Base-by-base conservation (phyloP, 345 rosid species). In the Raphanus raphanistrum region DNA sequence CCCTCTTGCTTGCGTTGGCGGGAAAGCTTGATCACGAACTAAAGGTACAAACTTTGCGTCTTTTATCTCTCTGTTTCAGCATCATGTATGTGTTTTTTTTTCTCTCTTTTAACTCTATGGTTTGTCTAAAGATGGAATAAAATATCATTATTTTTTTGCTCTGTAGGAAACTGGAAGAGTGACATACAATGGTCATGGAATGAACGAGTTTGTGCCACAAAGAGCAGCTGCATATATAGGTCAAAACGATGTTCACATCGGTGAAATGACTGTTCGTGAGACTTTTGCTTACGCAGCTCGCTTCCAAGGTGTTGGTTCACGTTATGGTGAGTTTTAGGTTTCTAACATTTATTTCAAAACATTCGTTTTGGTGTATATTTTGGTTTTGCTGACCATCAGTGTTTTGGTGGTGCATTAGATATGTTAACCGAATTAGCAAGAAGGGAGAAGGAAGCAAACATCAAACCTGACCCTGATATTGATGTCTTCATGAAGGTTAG, bases 401-500 rank as follows among this genome's bases (percentile, higher is more conserved):
- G 16, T 58, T 58, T 43, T 72, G 1, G 57, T 59, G 57, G 60
- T 17, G 41, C 45, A 67, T 79, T 69, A 92, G 98, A 89, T 13
- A 86, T 90, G 95, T 74, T 94, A 61, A 82, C 85, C 1, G 98
- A 94, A 79, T 79, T 94, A 71, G 71, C 88, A 3, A 86, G 97
- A 85, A 87, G 97, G 71, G 98, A 94, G 77, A 94, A 92, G 62
- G 93, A 77, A 27, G 87, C 90, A 45, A 88, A 86, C 73, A 92
- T 92, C 52, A 92, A 88, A 75, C 92, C 90, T 8, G 90, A 90
- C 77, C 91, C 98, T 62, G 94, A 94, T 75, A 75, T 86, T 27
- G 97, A 94, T 82, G 71, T 89, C 71, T 89, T 89, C 83, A 89
- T 94, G 95, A 94, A 94, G 97, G 98, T 90, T 55, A 62, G 29